A percentile compares a stretch with the other conserved stretches of the same genome.
These are phyloP conservation scores for Hortaea werneckii DNA, from an alignment of 2,329 filamentous ascomycete genomes.

Conservation along the genomic window DNA sequence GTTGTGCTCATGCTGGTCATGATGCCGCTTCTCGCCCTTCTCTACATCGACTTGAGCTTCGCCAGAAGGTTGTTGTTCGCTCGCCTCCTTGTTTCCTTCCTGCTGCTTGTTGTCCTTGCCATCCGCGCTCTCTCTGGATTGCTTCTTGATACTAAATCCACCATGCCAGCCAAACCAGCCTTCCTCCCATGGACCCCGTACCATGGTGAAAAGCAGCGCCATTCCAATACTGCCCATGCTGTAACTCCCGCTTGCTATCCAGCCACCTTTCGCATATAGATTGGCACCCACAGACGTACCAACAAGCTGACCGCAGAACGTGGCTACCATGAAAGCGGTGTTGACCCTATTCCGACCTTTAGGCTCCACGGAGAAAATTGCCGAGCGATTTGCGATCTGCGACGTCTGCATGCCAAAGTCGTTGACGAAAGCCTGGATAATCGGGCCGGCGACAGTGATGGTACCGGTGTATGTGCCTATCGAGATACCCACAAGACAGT, in stretches of 20 bases:
- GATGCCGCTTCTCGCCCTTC: slow-evolving; percentile 10
- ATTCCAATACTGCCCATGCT: slow-evolving; percentile 45
- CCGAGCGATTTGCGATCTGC: slow-evolving; percentile 62
- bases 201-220: slow-evolving; percentile 33
- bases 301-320: slow-evolving; percentile 65
- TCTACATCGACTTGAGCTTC: slow-evolving; percentile 21
- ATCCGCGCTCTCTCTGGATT: slow-evolving; percentile 28
- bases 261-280: slow-evolving; percentile 46
- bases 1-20: slow-evolving; percentile 11
- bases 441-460: slow-evolving; percentile 57
- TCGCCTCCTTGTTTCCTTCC: slow-evolving; percentile 12
- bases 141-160: slow-evolving; percentile 43
- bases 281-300: slow-evolving; percentile 48
- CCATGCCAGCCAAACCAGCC: slow-evolving; percentile 53
- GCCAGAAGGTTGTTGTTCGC: slow-evolving; percentile 11
- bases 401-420: slow-evolving; percentile 65
- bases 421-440: slow-evolving; percentile 59
- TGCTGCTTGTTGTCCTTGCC: slow-evolving; percentile 22
- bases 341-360: slow-evolving; percentile 66
- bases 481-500: slow-evolving; percentile 51
- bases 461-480: slow-evolving; percentile 61
- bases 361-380: slow-evolving; percentile 62
- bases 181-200: slow-evolving; percentile 46
- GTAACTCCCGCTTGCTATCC: slow-evolving; percentile 46
- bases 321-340: slow-evolving; percentile 69